Evolutionary conservation across 2,329 filamentous ascomycete species (phyloP).

Genomic region (Exophiala oligosperma): DNA sequence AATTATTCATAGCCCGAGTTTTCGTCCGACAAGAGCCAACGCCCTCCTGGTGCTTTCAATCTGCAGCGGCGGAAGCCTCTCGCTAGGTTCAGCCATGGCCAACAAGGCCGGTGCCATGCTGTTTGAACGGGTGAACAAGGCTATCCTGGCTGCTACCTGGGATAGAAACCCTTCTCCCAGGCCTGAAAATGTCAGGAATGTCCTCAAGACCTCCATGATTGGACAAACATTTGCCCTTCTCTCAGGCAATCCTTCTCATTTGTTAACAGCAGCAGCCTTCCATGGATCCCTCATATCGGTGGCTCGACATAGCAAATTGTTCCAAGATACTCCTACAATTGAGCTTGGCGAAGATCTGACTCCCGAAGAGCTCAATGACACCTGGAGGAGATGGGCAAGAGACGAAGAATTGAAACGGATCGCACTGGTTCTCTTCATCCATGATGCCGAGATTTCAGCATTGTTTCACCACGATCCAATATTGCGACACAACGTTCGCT

Average conservation of each 20-base stretch:
- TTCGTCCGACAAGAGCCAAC: conserved; percentile 27
- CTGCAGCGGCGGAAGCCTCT: conserved; percentile 30
- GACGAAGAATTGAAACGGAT: conserved; percentile 16
- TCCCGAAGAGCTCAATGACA: conserved; percentile 2
- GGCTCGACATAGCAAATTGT: conserved; percentile 10
- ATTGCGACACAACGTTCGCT: conserved; percentile 11
- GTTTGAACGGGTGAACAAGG: conserved; percentile 32
- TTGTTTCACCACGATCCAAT: conserved; percentile 21
- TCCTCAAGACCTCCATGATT: conserved; percentile 17
- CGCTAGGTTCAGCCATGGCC: conserved; percentile 27
- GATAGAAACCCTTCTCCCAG: conserved; percentile 2
- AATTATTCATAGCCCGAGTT: conserved; percentile 29
- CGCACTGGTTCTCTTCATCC: conserved; percentile 5
- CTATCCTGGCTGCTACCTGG: conserved; percentile 26
- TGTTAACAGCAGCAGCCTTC: conserved; percentile 10
- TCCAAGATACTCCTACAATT: not conserved
- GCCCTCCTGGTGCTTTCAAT: conserved; percentile 31
- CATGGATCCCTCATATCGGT: conserved; percentile 15
- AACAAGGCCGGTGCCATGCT: conserved; percentile 25
- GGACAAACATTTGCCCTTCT: conserved; percentile 21
- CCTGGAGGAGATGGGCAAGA: conserved; percentile 15
- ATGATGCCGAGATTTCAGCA: conserved; percentile 16
- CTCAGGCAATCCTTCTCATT: conserved; percentile 16
- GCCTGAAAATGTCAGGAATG: conserved; percentile 3
- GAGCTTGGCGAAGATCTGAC: conserved; percentile 4